These are phyloP conservation scores for Colletotrichum sp. DNA, from an alignment of 2,329 filamentous ascomycete genomes.

Conservation along the genomic window DNA sequence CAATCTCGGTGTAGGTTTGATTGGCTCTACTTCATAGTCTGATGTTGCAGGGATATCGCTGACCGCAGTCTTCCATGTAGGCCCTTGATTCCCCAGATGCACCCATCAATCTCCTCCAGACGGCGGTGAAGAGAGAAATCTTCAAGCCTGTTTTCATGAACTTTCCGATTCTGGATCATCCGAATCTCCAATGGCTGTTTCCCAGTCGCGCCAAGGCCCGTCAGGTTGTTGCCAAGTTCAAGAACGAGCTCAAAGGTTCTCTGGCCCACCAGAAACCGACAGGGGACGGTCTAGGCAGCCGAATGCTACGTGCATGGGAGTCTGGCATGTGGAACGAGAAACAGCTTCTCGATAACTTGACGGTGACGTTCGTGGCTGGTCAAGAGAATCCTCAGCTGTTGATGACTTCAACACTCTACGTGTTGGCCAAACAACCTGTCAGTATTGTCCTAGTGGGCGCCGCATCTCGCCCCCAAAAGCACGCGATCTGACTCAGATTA, in stretches of 20 bases:
- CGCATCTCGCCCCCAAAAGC: not conserved
- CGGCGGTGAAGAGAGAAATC: slow-evolving; percentile 33
- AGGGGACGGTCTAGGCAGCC: slow-evolving; percentile 19
- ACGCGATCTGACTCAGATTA: not conserved
- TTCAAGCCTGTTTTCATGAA: slow-evolving; percentile 39
- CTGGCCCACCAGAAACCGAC: slow-evolving; percentile 11
- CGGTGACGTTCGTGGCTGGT: slow-evolving; percentile 43
- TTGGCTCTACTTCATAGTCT: not conserved
- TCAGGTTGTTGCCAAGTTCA: slow-evolving; percentile 30
- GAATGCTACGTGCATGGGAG: slow-evolving; percentile 26
- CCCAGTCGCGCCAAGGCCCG: slow-evolving; percentile 30
- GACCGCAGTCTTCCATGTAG: slow-evolving; percentile 20
- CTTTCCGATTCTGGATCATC: slow-evolving; percentile 35
- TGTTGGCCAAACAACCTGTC: slow-evolving; percentile 37
- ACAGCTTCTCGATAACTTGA: slow-evolving; percentile 44
- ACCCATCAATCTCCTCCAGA: slow-evolving; percentile 28
- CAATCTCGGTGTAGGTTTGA: slow-evolving; percentile 26
- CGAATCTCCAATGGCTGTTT: slow-evolving; percentile 22
- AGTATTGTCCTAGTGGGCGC: not conserved
- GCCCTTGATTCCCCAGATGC: slow-evolving; percentile 25
- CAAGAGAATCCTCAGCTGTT: slow-evolving; percentile 47
- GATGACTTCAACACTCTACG: slow-evolving; percentile 39
- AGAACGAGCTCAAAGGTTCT: slow-evolving; percentile 24
- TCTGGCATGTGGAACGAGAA: slow-evolving; percentile 31
- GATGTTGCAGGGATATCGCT: not conserved